Evolutionary conservation across 257 asterid species (phyloP).

Genomic region (Galeopsis tetrahit): DNA sequence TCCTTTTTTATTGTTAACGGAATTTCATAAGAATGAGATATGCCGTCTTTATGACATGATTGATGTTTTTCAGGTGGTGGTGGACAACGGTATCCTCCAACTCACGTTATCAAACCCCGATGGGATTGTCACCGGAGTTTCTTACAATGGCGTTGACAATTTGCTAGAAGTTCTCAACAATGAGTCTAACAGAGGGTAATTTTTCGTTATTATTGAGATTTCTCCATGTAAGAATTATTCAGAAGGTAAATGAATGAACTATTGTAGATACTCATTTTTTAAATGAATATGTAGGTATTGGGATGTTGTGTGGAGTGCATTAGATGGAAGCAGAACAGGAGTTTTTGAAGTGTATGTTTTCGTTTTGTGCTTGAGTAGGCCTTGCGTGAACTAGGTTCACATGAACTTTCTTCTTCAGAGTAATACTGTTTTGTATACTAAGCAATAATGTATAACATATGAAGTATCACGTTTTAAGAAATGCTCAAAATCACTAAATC

Average conservation of each 20-base stretch:
- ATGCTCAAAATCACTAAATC: no score
- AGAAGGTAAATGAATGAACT: constrained; percentile 5
- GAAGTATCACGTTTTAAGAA: no score
- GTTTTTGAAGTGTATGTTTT: constrained; percentile 54
- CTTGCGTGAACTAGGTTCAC: no score
- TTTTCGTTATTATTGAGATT: neutral
- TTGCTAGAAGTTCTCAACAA: constrained; percentile 59
- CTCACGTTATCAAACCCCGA: constrained; percentile 60
- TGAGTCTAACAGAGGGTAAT: constrained; percentile 60
- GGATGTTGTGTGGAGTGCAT: constrained; percentile 65
- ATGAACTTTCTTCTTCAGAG: no score
- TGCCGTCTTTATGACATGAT: neutral
- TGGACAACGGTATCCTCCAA: constrained; percentile 62
- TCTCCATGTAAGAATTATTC: neutral
- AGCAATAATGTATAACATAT: no score
- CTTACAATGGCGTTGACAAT: constrained; percentile 55
- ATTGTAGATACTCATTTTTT: neutral
- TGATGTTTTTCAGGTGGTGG: constrained; percentile 49
- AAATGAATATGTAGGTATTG: constrained; percentile 49
- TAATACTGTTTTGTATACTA: no score
- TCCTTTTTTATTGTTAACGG: neutral
- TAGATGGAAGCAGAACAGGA: constrained; percentile 59
- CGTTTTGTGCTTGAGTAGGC: neutral
- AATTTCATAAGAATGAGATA: neutral
- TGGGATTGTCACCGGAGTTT: constrained; percentile 56